A percentile compares a stretch with the other conserved stretches of the same genome.
These are phyloP conservation scores for Dimargaris xerosporica DNA, from an alignment of 192 early-diverging fungal species.

Conservation along the genomic window DNA sequence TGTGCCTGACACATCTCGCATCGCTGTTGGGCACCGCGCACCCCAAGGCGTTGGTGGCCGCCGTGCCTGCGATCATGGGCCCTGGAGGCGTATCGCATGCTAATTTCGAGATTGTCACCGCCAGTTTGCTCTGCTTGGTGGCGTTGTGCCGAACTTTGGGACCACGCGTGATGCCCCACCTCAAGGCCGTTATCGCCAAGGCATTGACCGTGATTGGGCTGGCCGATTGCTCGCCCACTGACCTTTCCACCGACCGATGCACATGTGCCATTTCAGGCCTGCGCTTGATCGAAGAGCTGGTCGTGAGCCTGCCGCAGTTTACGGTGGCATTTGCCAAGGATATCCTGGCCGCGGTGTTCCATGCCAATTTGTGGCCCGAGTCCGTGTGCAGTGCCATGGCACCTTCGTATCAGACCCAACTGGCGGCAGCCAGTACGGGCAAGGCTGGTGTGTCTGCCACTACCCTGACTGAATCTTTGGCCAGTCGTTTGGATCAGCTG, in stretches of 20 bases:
- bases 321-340: not conserved
- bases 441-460: slow-evolving; percentile 17
- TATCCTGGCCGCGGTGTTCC: slow-evolving; percentile 2
- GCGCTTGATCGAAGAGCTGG: slow-evolving; percentile 10
- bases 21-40: slow-evolving; percentile 42
- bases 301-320: slow-evolving; percentile 7
- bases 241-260: slow-evolving; percentile 11
- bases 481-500: slow-evolving; percentile 25
- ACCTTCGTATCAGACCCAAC: not conserved
- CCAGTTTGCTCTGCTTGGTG: not conserved
- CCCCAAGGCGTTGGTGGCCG: slow-evolving; percentile 39
- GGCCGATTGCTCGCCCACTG: not conserved
- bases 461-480: slow-evolving; percentile 18
- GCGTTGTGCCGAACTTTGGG: slow-evolving; percentile 7
- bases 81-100: slow-evolving; percentile 20
- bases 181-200: slow-evolving; percentile 14
- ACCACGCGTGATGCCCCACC: slow-evolving; percentile 13
- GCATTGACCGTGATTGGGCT: not conserved
- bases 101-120: not conserved
- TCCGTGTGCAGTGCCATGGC: not conserved
- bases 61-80: slow-evolving; percentile 37
- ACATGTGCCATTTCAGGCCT: not conserved
- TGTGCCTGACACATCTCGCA: slow-evolving; percentile 63
- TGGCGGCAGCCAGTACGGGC: not conserved
- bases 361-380: not conserved